Base-by-base conservation (phyloP, 2,329 filamentous ascomycete species). In the Cryoendolithus antarcticus region DNA sequence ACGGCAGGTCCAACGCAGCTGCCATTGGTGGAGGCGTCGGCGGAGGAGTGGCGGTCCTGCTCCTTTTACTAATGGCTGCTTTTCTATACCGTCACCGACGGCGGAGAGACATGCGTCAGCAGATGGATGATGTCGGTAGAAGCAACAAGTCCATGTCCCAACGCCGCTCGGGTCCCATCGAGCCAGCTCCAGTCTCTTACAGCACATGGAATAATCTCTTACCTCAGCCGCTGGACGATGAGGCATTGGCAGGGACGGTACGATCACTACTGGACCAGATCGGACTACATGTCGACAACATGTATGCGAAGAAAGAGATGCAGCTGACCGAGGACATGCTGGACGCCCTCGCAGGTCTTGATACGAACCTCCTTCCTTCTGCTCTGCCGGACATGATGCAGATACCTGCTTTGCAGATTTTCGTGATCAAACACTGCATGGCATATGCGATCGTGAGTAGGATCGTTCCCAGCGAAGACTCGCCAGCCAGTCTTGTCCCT, bases 201-300 rank as follows among this genome's bases (percentile, higher is more conserved):
- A 29, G 40, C 28, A 31, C 30, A 30, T 46, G 44, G 44, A 32
- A 34, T 24, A 27, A 37, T 5, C 47, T 52, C 31, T 46, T 55
- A 7, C 55, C 58, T 4, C 48, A 54, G 10, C 49, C 55, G 6
- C 52, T 54, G 2, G 59, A 60, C 30, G 58, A 62, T 35, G 43
- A 48, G 4, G 49, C 49, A 0, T 45, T 61, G 2, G 43, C 37
- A 5, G 41, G 29, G 5, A 45, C 48, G 4, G 47, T 60, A 12
- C 49, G 54, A 32, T 52, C 52, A 1, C 35, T 62, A 1, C 54
- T 59, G 41, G 57, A 61, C 30, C 57, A 58, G 35, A 52, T 55
- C 13, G 46, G 50, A 30, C 46, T 59, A 1, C 59, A 62, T 39
- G 47, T 61, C 15, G 59, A 62, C 13, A 62, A 62, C 36, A 62